Evolutionary conservation across 768 basidiomycete genomes (phyloP).

Genomic region (Lentinula sp.): DNA sequence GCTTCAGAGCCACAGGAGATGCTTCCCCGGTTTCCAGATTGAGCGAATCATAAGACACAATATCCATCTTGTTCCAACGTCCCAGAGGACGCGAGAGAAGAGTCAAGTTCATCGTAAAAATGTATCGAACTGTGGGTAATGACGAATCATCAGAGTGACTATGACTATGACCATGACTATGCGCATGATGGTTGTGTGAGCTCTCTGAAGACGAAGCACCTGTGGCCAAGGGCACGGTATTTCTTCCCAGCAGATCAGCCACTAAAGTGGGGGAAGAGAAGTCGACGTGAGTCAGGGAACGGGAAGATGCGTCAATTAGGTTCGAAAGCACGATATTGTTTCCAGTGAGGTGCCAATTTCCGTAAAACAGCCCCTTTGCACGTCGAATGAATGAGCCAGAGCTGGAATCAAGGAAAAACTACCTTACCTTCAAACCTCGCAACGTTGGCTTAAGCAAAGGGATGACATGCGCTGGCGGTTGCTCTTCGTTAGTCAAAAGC

Average conservation of each 20-base stretch:
- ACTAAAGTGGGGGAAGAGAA: neutral
- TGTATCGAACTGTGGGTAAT: conserved; percentile 38
- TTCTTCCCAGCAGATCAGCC: neutral
- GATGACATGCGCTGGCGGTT: conserved; percentile 64
- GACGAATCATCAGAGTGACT: neutral
- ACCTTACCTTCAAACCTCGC: conserved; percentile 58
- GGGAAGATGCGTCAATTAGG: conserved; percentile 46
- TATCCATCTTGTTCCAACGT: conserved; percentile 77
- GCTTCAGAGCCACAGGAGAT: conserved; percentile 63
- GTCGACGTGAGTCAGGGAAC: neutral
- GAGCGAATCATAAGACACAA: conserved; percentile 69
- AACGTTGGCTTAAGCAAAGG: conserved; percentile 70
- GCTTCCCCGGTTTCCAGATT: conserved; percentile 72
- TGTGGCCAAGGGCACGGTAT: neutral
- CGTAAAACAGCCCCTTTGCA: conserved; percentile 61
- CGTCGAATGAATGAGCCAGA: neutral
- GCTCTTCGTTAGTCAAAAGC: conserved; percentile 76
- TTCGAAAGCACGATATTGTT: conserved; percentile 55
- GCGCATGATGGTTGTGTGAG: neutral
- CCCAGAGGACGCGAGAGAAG: conserved; percentile 78
- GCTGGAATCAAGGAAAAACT: neutral
- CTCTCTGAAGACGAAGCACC: conserved; percentile 1
- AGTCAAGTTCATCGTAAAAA: conserved; percentile 67
- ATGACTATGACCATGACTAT: neutral
- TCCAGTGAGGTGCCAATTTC: conserved; percentile 65